These are phyloP conservation scores for Stemphylium lycopersici DNA, from an alignment of 2,329 filamentous ascomycete genomes.

Conservation along the genomic window DNA sequence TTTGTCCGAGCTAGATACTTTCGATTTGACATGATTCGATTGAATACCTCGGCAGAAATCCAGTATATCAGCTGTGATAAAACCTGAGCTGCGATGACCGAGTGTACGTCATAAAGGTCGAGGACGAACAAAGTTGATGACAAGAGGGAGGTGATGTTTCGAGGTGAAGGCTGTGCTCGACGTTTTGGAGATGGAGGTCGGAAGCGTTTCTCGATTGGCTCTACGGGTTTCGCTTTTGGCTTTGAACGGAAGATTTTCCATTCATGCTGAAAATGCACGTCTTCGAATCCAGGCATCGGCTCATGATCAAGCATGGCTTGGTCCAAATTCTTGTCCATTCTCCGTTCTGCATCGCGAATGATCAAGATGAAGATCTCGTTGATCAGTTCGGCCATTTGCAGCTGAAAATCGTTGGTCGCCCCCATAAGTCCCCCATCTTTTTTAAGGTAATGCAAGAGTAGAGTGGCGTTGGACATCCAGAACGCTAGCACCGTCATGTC, in stretches of 20 bases:
- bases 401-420: conserved; percentile 86
- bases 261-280: conserved; percentile 95
- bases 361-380: conserved; percentile 99
- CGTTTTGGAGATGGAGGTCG: conserved; percentile 92
- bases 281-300: conserved; percentile 95
- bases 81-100: conserved; percentile 91
- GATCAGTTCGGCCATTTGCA: conserved; percentile 90
- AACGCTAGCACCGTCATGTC: conserved; percentile 99
- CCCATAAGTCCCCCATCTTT: conserved; percentile 85
- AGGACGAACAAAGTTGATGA: conserved; percentile 96
- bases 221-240: conserved; percentile 80
- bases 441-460: conserved; percentile 95
- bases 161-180: conserved; percentile 86
- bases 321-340: conserved; percentile 95
- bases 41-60: conserved; percentile 95
- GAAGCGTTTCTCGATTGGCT: conserved; percentile 88
- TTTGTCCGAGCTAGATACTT: conserved; percentile 96
- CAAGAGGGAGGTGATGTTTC: conserved; percentile 93
- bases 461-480: conserved; percentile 96
- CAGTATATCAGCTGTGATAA: conserved; percentile 93
- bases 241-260: conserved; percentile 98
- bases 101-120: conserved; percentile 98
- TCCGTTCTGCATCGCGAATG: conserved; percentile 91
- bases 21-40: conserved; percentile 94
- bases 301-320: conserved; percentile 95